Conservation (phyloP, 2,329 filamentous ascomycete genomes). For the Myriosclerotinia scirpicola region DNA sequence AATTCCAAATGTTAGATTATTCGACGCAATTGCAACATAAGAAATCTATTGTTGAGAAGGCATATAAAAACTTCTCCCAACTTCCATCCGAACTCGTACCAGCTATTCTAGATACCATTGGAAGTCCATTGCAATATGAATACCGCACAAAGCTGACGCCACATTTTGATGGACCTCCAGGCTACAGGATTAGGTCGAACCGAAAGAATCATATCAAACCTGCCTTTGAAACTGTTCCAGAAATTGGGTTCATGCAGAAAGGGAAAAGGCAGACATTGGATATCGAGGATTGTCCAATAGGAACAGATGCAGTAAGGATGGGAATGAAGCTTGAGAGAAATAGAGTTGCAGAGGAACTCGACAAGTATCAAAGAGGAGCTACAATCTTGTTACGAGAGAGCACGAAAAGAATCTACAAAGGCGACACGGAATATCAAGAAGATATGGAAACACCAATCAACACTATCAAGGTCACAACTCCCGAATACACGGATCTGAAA, state of each 20-base stretch:
- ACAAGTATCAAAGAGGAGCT: slow-evolving; percentile 75
- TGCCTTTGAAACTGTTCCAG: slow-evolving; percentile 64
- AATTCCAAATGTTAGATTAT: slow-evolving; percentile 97
- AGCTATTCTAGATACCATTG: slow-evolving; percentile 77
- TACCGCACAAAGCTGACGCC: slow-evolving; percentile 97
- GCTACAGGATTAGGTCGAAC: slow-evolving; percentile 48
- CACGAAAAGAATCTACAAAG: slow-evolving; percentile 65
- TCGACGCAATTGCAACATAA: slow-evolving; percentile 82
- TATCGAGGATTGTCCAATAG: slow-evolving; percentile 97
- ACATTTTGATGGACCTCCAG: slow-evolving; percentile 81
- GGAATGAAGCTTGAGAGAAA: slow-evolving; percentile 79
- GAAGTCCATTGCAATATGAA: slow-evolving; percentile 84
- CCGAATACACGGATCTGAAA: slow-evolving; percentile 71
- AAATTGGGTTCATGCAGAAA: slow-evolving; percentile 89
- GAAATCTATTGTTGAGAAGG: slow-evolving; percentile 82
- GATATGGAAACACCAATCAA: slow-evolving; percentile 37
- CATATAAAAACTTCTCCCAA: slow-evolving; percentile 87
- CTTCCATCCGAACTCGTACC: slow-evolving; percentile 75
- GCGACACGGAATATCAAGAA: slow-evolving; percentile 34
- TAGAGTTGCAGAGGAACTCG: slow-evolving; percentile 68
- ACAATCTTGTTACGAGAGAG: slow-evolving; percentile 87
- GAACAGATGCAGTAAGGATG: slow-evolving; percentile 77
- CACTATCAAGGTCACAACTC: slow-evolving; percentile 40
- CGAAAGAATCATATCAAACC: slow-evolving; percentile 53
- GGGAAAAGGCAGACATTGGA: slow-evolving; percentile 79